phyloP scores from a whole-genome alignment of 176 grass and related monocot genomes.

The Carex myosuroides region DNA sequence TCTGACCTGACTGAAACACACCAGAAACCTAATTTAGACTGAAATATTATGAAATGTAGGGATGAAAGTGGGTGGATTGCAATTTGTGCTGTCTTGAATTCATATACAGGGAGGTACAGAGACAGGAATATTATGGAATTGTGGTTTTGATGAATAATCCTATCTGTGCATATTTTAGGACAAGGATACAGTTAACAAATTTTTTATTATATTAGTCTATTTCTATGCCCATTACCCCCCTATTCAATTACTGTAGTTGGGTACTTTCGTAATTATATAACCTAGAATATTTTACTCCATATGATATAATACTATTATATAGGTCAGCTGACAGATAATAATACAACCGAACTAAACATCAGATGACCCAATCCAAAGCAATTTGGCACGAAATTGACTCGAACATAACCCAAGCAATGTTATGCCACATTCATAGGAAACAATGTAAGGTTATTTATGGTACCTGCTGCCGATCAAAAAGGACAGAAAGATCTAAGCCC shows the following conservation, averaged over 20 bases:
- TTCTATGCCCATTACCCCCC: background rate
- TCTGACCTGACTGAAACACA: background rate
- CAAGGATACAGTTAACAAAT: background rate
- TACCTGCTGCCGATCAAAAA: constrained; percentile 98
- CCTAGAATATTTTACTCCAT: background rate
- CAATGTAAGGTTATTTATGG: background rate
- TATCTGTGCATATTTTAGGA: background rate
- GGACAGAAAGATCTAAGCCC: constrained; percentile 83
- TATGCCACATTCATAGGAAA: background rate
- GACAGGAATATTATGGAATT: background rate
- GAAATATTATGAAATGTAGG: background rate
- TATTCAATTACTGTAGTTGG: background rate
- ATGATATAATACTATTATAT: background rate
- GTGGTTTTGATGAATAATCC: background rate
- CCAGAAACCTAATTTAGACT: background rate
- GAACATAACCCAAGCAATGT: background rate
- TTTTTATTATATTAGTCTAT: background rate
- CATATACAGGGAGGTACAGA: background rate
- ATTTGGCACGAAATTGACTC: background rate
- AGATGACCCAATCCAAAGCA: background rate
- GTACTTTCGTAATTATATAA: background rate
- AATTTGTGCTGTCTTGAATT: background rate
- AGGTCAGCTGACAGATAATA: background rate
- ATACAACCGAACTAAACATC: background rate
- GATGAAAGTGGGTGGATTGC: background rate